phyloP scores from a whole-genome alignment of 345 rosid species.

The Ceriops tagal region DNA sequence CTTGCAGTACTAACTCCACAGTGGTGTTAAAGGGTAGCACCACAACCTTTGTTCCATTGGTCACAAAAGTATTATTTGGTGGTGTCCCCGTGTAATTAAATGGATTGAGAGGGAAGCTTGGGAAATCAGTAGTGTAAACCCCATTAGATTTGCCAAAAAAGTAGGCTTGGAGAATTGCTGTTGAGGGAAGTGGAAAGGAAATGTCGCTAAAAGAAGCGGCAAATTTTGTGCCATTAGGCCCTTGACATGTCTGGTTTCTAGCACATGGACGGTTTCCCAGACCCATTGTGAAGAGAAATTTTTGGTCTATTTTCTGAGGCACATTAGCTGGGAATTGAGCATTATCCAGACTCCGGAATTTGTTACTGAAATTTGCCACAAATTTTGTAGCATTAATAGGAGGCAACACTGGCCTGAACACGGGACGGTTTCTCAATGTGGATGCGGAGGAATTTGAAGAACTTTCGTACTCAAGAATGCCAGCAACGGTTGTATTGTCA shows the following conservation, averaged over 20 bases:
- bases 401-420: conserved; percentile 52
- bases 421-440: conserved; percentile 17
- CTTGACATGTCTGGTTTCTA: conserved; percentile 66
- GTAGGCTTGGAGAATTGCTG: conserved; percentile 55
- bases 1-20: conserved; percentile 76
- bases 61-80: conserved; percentile 56
- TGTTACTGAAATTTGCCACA: conserved; percentile 44
- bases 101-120: conserved; percentile 41
- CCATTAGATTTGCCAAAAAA: conserved; percentile 42
- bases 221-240: conserved; percentile 64
- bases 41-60: conserved; percentile 48
- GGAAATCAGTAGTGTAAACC: conserved; percentile 55
- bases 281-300: conserved; percentile 56
- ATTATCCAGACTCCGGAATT: conserved; percentile 52
- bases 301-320: conserved; percentile 44
- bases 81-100: conserved; percentile 75
- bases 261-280: conserved; percentile 63
- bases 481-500: conserved; percentile 66
- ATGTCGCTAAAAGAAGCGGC: conserved; percentile 61
- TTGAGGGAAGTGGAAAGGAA: conserved; percentile 53
- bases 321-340: conserved; percentile 53
- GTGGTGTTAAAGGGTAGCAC: conserved; percentile 58
- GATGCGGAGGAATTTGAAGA: conserved; percentile 6
- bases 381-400: conserved; percentile 47
- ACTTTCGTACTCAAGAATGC: conserved; percentile 53